Base-by-base conservation (phyloP, 805 yeast species). In the Saccharomyces kudriavzevii region DNA sequence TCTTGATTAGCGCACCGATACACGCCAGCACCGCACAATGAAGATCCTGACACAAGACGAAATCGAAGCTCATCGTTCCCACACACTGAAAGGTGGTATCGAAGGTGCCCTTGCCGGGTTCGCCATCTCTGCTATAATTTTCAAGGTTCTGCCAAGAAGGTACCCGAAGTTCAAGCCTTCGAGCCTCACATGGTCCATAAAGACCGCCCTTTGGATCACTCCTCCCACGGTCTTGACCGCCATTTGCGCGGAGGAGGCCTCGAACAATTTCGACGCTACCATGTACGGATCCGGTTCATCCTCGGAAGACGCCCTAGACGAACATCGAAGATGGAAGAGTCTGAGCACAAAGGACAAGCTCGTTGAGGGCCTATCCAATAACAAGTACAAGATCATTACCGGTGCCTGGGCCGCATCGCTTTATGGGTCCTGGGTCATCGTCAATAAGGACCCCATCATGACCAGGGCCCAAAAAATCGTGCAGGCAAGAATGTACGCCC, bases 401-500 rank as follows among this genome's bases (percentile, higher is more conserved):
- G 83, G 81, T 53, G 78, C 85, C 8, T 87, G 96, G 96, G 90
- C 88, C 4, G 86, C 82, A 24, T 84, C 92, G 2, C 70, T 87
- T 74, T 87, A 77, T 60, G 96, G 90, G 0, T 85, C 95, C 4
- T 89, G 92, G 89, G 79, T 71, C 48, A 63, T 74, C 47, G 89
- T 87, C 51, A 83, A 87, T 72, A 80, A 78, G 60, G 96, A 89
- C 68, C 84, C 82, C 58, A 74, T 83, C 66, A 79, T 89, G 85
- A 80, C 88, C 52, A 78, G 76, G 58, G 72, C 94, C 4, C 96
- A 89, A 72, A 89, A 87, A 69, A 81, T 87, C 49, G 94, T 86
- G 31, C 91, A 85, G 67, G 95, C 95, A 30, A 83, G 96, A 79
- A 88, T 88, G 87, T 88, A 88, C 66, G 96, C 96, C 10, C 96